A percentile compares a stretch with the other conserved stretches of the same genome.
These are phyloP conservation scores for Starmerella sirachaensis DNA, from an alignment of 805 yeast species.

Conservation along the genomic window DNA sequence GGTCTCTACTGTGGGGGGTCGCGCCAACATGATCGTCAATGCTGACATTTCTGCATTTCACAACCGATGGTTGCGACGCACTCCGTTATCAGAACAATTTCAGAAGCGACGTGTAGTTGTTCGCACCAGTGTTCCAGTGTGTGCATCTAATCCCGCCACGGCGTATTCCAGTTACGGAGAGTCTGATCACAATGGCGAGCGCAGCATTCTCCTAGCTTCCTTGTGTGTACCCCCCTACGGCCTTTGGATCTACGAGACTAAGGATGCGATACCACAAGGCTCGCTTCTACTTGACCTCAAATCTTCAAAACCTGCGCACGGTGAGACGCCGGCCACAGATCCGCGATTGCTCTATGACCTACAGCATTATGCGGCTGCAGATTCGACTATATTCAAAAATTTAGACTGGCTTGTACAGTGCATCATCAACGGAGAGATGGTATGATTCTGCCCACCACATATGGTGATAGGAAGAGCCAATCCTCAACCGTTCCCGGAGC, in stretches of 20 bases:
- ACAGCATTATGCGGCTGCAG: conserved; percentile 12
- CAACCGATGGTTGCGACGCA: conserved; percentile 17
- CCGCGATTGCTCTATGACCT: conserved; percentile 10
- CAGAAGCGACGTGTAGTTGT: conserved; percentile 17
- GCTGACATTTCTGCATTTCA: conserved; percentile 21
- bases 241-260: conserved; percentile 3
- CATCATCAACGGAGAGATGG: conserved; percentile 24
- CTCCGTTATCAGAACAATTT: conserved; percentile 23
- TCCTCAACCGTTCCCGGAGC: too few species aligned
- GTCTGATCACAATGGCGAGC: background rate
- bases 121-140: conserved; percentile 17
- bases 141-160: conserved; percentile 9
- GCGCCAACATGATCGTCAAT: conserved; percentile 19
- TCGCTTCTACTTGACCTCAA: conserved; percentile 18
- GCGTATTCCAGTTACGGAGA: background rate
- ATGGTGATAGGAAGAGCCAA: too few species aligned
- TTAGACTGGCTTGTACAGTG: conserved; percentile 28
- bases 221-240: conserved; percentile 11
- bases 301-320: background rate
- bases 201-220: conserved; percentile 12
- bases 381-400: conserved; percentile 13
- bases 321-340: conserved; percentile 2
- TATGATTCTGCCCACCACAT: too few species aligned
- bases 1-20: conserved; percentile 36
- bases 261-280: conserved; percentile 15